Evolutionary conservation across 2,329 filamentous ascomycete genomes (phyloP), one percentile per base, ranked within the genome.

Genomic region (Aspergillus intermedius): DNA sequence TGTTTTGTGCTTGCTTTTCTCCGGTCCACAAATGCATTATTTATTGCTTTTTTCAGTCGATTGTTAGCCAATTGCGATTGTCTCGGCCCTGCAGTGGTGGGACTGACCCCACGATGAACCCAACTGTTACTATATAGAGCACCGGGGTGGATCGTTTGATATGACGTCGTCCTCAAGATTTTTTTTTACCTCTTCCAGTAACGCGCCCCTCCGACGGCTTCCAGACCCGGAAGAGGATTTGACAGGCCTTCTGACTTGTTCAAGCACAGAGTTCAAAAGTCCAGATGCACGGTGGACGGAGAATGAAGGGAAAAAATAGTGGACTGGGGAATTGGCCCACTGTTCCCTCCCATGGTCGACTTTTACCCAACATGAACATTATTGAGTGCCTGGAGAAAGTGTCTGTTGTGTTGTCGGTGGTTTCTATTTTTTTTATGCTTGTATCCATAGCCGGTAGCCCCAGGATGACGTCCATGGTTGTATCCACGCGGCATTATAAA

Each of bases 401-500:
- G 25, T 10, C 8, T 28, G 8, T 10, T 40, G 9, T 40, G 37
- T 40, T 40, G 37, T 12, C 37, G 15, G 37, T 12, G 37, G 49
- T 52, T 58, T 57, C 52, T 54, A 57, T 54, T 54, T 50, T 39
- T 48, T n/a, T 25, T 25, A n/a, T 25, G 22, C 13, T 43, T 17
- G 12, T 13, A 7, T 23, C 41, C 15, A 21, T 42, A 12, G 9
- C 41, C 23, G 41, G 21, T 32, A 23, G 42, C n/a, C 40, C 40
- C 45, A 32, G 23, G 39, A 44, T 54, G 53, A 52, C 53, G 44
- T 53, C 45, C 41, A 8, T 35, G 25, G 17, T 42, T 42, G 47
- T 50, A 49, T 34, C 55, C 57, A 54, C 54, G 41, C 17, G n/a
- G 13, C 12, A 50, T 50, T 58, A 60, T 60, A 60, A 60, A 58